Conservation (phyloP, 371 early-diverging fungal species). For the Haplosporangium sp. region DNA sequence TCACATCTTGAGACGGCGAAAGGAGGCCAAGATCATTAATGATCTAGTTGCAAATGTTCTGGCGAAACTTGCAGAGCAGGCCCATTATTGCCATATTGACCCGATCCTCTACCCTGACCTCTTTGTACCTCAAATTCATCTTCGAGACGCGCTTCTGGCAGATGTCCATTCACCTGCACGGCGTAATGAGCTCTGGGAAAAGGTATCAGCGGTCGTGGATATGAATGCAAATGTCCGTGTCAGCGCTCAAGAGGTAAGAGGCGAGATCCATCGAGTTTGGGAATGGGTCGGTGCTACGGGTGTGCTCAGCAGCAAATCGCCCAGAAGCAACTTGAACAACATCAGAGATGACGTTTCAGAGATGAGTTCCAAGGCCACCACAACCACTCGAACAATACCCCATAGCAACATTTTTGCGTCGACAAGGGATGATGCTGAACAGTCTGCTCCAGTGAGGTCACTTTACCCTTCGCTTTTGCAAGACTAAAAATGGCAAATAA, state of each 20-base stretch:
- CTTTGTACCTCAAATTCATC: conserved; percentile 26
- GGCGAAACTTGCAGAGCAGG: conserved; percentile 28
- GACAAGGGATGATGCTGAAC: neutral
- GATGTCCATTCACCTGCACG: conserved; percentile 7
- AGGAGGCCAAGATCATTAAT: conserved; percentile 12
- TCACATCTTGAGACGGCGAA: conserved; percentile 9
- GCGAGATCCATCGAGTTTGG: conserved; percentile 40
- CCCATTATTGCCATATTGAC: conserved; percentile 17
- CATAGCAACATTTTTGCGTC: too few relatives aligned
- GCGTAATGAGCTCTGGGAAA: conserved; percentile 34
- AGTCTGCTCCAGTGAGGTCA: conserved; percentile 9
- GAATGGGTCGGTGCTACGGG: conserved; percentile 40
- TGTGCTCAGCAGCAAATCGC: conserved; percentile 8
- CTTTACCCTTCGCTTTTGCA: conserved; percentile 14
- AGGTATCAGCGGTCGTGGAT: conserved; percentile 21
- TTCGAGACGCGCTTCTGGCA: conserved; percentile 32
- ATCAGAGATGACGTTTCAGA: too few relatives aligned
- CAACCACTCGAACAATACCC: neutral
- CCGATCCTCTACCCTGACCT: conserved; percentile 17
- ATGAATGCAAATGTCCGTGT: conserved; percentile 30
- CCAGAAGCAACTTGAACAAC: neutral
- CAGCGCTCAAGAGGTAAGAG: conserved; percentile 25
- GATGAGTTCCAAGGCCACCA: too few relatives aligned
- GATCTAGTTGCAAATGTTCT: conserved; percentile 18
- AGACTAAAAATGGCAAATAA: too few relatives aligned